Base-by-base conservation (phyloP, 2,329 filamentous ascomycete genomes). In the Nakataea oryzae region DNA sequence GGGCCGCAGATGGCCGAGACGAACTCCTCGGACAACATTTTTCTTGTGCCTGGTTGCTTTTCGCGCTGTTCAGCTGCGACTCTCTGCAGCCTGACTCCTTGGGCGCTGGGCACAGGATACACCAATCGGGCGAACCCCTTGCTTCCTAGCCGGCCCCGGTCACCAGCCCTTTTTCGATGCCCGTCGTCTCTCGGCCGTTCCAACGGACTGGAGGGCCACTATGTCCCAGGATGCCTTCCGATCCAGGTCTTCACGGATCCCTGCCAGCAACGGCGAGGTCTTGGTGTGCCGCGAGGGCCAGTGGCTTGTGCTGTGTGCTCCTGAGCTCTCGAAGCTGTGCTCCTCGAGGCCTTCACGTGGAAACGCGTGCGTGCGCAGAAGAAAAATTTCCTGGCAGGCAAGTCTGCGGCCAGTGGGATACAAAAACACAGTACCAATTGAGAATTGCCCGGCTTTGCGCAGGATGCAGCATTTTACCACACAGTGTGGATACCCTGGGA, bases 11-110 rank as follows among this genome's bases (percentile, higher is more conserved):
- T 78, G 60, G 84, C 77, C 47, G 83, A 81, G 66, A 86, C 78
- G 70, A 87, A 84, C 63, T 80, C 78, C 70, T 87, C 84, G 27
- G 82, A 79, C 61, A 86, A 70, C 84, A 87, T 87, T 62, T 64
- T 69, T 32, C 54, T 30, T 5, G 26, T 58, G 27, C 14, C 6
- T 54, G 47, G 14, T 32, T 63, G 26, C 55, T 47, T 32, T 56
- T 59, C 17, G 13, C n/a, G 28, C 24, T 61, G 54, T 58, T 5
- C 11, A 11, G 5, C 30, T 30, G 11, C 28, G 30, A n/a, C 34
- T 61, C 56, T 58, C 56, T 63, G 56, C 62, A 47, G 55, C 57
- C 60, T 41, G 58, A 41, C 56, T 32, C 59, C 50, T 41, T 17
- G 34, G 3, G 34, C 34, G 34, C n/a, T 41, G n/a, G 5, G 41